Evolutionary conservation across 148 eudicot genomes (phyloP).

Genomic region (Spergularia marina): DNA sequence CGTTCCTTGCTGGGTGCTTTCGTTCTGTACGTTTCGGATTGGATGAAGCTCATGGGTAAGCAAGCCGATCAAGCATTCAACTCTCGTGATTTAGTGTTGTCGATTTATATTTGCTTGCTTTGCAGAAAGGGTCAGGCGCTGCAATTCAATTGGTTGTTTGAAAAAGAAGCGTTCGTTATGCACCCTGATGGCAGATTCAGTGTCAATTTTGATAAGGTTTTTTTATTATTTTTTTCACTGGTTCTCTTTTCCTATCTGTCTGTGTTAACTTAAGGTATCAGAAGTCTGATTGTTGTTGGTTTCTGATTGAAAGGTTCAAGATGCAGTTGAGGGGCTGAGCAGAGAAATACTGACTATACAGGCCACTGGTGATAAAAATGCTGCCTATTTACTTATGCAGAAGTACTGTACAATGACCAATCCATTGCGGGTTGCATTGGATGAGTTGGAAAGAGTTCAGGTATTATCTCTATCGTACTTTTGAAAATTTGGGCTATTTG

Average conservation of each 20-base stretch:
- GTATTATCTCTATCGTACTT: slow-evolving; percentile 31
- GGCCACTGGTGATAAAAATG: slow-evolving; percentile 77
- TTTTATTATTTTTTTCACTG: slow-evolving; percentile 22
- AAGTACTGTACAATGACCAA: slow-evolving; percentile 56
- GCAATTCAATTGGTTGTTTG: slow-evolving; percentile 91
- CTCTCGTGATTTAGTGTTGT: background rate
- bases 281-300: background rate
- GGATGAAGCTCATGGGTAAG: slow-evolving; percentile 99
- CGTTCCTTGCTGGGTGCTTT: slow-evolving; percentile 97
- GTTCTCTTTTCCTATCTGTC: background rate
- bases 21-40: slow-evolving; percentile 97
- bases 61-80: slow-evolving; percentile 1
- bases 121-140: slow-evolving; percentile 93
- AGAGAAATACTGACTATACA: slow-evolving; percentile 88
- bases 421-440: slow-evolving; percentile 65
- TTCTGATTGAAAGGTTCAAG: slow-evolving; percentile 49
- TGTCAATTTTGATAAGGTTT: slow-evolving; percentile 82
- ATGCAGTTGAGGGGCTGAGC: slow-evolving; percentile 77
- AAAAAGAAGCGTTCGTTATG: slow-evolving; percentile 79
- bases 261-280: background rate
- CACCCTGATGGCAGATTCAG: slow-evolving; percentile 77
- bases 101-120: slow-evolving; percentile 10
- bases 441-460: slow-evolving; percentile 68
- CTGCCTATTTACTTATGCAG: slow-evolving; percentile 56
- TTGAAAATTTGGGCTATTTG: background rate